Base-by-base conservation (phyloP, 495 filamentous ascomycete genomes). In the Glutinoglossum americanum region DNA sequence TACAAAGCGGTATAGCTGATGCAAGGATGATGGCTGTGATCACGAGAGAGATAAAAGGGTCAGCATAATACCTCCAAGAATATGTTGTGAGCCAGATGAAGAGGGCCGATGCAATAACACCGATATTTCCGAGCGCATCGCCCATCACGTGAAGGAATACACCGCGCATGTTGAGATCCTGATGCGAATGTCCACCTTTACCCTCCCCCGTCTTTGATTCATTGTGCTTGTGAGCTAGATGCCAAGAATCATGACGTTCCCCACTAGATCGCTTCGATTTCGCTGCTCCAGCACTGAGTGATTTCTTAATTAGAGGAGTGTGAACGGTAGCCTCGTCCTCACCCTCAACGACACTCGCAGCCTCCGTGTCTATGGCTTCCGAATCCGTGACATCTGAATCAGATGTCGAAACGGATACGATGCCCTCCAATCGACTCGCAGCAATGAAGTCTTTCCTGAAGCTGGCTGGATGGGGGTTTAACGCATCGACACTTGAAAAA, bases 91-190 rank as follows among this genome's bases (percentile, higher is more conserved):
- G 74, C 87, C 89, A 94, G 68, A 99, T 95, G 59, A 94, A 71
- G 15, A 96, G 78, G 0, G 92, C 92, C 7, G 89, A 88, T n/a
- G 73, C 74, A 53, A 99, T 99, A 56, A 99, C 92, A 60, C 93
- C 92, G 55, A 99, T 80, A 62, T 99, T 99, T 59, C 93, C 93
- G 8, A 99, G 79, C 0, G 92, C 92, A 69, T 99, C 92, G 21
- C 92, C 92, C 69, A 96, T 77, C 35, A 98, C 92, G 64, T 98
- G 92, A 7, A 98, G 78, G 68, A 98, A 82, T 69, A 98, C 90
- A 62, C 90, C 92, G 28, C 87, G 86, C 92, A 98, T 97, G 70
- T 94, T 94, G 67, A 97, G 84, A 63, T 97, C 92, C 33, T 71
- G 76, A 64, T 96, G 89, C 19, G 71, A 81, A 69, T 93, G 87